Percentiles rank a stretch among this genome's conserved stretches.
These are phyloP conservation scores for Arachis stenosperma DNA, from an alignment of 306 rosid genomes.

Conservation along the genomic window DNA sequence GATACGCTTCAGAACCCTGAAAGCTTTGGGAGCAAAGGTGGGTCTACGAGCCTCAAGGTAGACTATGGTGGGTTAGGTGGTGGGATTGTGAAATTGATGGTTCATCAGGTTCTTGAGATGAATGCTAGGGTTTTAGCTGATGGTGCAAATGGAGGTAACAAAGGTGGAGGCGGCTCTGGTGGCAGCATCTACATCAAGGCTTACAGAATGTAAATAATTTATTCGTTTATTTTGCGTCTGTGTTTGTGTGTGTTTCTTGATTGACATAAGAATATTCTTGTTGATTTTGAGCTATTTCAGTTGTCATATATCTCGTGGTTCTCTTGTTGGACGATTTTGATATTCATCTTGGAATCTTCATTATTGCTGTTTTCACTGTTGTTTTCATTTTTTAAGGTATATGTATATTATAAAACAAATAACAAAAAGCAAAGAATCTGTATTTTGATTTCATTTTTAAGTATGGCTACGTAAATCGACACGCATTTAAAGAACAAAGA, in stretches of 20 bases:
- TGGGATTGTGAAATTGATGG: conserved; percentile 62
- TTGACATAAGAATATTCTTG: conserved; percentile 14
- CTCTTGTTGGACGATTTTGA: conserved; percentile 1
- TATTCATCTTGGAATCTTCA: conserved; percentile 19
- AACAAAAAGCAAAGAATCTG: background rate
- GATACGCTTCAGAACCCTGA: conserved; percentile 73
- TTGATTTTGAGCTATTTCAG: conserved; percentile 7
- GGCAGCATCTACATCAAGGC: conserved; percentile 95
- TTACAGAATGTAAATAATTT: conserved; percentile 71
- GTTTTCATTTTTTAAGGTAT: background rate
- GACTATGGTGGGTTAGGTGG: conserved; percentile 96
- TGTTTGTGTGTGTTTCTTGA: background rate
- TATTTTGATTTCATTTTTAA: conserved; percentile 17
- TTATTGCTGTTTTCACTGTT: conserved; percentile 14
- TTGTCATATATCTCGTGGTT: conserved; percentile 26
- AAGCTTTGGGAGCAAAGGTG: conserved; percentile 88
- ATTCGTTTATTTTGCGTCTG: background rate
- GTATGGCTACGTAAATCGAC: background rate
- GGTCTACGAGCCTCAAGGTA: conserved; percentile 72
- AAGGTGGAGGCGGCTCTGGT: conserved; percentile 99
- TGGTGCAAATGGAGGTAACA: conserved; percentile 81
- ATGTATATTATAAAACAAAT: too few species aligned
- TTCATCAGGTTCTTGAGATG: conserved; percentile 62
- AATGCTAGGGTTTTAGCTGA: conserved; percentile 82
- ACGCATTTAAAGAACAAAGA: conserved; percentile 11